Percentiles rank a stretch among this genome's conserved stretches.
These are phyloP conservation scores for Linnemannia hyalina DNA, from an alignment of 192 early-diverging fungal species.

Conservation along the genomic window DNA sequence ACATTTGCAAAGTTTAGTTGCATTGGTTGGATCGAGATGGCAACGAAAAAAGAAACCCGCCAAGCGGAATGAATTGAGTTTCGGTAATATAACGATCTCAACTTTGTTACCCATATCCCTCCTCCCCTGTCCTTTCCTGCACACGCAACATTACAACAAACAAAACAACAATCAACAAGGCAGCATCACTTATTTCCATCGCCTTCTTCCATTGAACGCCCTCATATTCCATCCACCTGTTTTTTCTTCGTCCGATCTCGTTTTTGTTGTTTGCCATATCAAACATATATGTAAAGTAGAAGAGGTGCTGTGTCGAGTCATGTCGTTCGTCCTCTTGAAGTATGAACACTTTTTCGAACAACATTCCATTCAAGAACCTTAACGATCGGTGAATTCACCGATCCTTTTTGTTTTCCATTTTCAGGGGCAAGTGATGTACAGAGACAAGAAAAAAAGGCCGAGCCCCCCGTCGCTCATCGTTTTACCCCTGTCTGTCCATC, in stretches of 20 bases:
- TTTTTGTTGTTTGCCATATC: neutral
- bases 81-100: no score
- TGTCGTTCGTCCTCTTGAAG: neutral
- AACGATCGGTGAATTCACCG: slow-evolving; percentile 1
- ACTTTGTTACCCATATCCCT: neutral
- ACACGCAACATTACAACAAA: neutral
- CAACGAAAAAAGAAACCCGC: no score
- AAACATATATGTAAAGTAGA: neutral
- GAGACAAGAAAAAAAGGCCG: no score
- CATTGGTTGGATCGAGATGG: no score
- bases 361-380: neutral
- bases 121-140: neutral
- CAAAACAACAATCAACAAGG: neutral
- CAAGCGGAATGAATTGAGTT: no score
- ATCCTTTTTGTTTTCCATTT: neutral
- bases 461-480: no score
- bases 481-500: no score
- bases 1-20: no score
- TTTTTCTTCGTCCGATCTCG: slow-evolving; percentile 15
- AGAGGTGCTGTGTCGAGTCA: neutral
- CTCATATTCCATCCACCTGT: neutral
- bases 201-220: neutral
- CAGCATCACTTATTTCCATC: neutral
- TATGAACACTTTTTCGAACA: neutral
- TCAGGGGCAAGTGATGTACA: neutral